Conservation (phyloP, 2,329 filamentous ascomycete species). For the Leptographium flavum region DNA sequence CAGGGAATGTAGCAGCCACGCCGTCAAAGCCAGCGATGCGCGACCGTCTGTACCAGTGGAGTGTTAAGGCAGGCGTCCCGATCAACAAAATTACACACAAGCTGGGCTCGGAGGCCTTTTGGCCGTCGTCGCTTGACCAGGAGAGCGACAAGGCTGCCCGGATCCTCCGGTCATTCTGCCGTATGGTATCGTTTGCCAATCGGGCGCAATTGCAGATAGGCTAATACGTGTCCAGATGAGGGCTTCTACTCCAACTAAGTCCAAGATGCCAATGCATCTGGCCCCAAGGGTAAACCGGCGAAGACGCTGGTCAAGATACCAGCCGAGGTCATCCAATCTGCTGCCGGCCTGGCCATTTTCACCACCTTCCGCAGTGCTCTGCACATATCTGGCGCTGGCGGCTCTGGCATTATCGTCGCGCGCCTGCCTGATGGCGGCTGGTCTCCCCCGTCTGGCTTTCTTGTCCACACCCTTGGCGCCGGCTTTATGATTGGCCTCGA, state of each 20-base stretch:
- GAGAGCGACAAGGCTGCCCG: slow-evolving; percentile 65
- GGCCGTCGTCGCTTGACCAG: slow-evolving; percentile 60
- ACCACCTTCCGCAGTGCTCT: slow-evolving; percentile 47
- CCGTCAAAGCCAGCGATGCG: slow-evolving; percentile 6
- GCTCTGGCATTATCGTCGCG: slow-evolving; percentile 43
- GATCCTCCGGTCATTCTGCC: slow-evolving; percentile 63
- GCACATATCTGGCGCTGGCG: slow-evolving; percentile 41
- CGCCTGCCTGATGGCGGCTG: slow-evolving; percentile 44
- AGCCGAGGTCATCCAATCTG: slow-evolving; percentile 32
- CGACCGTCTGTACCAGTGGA: slow-evolving; percentile 14
- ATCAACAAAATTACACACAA: slow-evolving; percentile 58
- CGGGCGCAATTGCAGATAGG: neutral
- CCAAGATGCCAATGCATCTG: slow-evolving; percentile 7
- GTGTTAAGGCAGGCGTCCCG: slow-evolving; percentile 34
- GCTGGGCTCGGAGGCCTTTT: slow-evolving; percentile 56
- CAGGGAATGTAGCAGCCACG: neutral
- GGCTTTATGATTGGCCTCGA: slow-evolving; percentile 59
- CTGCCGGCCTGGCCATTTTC: slow-evolving; percentile 58
- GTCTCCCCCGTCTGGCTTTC: slow-evolving; percentile 59
- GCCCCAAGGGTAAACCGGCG: slow-evolving; percentile 13
- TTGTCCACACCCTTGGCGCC: slow-evolving; percentile 54
- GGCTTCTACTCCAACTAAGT: slow-evolving; percentile 17
- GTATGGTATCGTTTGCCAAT: slow-evolving; percentile 44
- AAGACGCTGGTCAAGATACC: slow-evolving; percentile 26
- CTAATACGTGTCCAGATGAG: slow-evolving; percentile 14